Evolutionary conservation across 2,329 filamentous ascomycete genomes (phyloP).

Genomic region (Fusarium oxysporum): DNA sequence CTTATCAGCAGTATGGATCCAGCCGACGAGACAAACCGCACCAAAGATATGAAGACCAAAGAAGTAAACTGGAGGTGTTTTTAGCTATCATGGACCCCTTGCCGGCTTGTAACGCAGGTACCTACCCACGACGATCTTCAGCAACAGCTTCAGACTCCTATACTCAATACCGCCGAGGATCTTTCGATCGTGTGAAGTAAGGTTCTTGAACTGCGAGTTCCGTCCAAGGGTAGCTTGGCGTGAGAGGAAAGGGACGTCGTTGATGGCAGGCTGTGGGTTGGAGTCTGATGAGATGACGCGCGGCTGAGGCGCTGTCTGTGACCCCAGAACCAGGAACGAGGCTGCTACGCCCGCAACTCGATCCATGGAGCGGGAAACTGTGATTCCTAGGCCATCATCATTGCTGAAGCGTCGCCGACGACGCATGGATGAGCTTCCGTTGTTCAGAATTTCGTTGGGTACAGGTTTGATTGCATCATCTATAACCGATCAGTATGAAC

Average conservation of each 20-base stretch:
- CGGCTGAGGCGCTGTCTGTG: not conserved
- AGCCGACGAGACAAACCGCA: constrained; percentile 58
- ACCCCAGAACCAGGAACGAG: not conserved
- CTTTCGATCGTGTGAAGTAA: constrained; percentile 55
- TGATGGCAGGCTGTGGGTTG: not conserved
- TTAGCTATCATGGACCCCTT: not conserved
- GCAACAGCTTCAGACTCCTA: constrained; percentile 58
- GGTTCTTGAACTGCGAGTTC: constrained; percentile 58
- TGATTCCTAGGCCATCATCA: not conserved
- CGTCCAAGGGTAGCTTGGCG: constrained; percentile 10
- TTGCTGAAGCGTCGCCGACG: not conserved
- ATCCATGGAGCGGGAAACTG: not conserved
- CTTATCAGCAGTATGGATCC: constrained; percentile 55
- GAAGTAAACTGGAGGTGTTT: constrained; percentile 53
- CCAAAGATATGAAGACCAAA: constrained; percentile 61
- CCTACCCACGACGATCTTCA: constrained; percentile 58
- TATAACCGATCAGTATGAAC: rapidly evolving
- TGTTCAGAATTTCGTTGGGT: rapidly evolving
- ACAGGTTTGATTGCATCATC: not conserved
- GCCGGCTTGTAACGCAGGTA: rapidly evolving
- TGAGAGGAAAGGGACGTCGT: constrained; percentile 1
- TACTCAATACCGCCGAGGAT: constrained; percentile 64
- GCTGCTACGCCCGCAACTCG: not conserved
- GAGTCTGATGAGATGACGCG: not conserved
- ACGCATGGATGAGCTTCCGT: not conserved